Conservation (phyloP, 108 stramenopile genomes). For the Cyclotella baltica region DNA sequence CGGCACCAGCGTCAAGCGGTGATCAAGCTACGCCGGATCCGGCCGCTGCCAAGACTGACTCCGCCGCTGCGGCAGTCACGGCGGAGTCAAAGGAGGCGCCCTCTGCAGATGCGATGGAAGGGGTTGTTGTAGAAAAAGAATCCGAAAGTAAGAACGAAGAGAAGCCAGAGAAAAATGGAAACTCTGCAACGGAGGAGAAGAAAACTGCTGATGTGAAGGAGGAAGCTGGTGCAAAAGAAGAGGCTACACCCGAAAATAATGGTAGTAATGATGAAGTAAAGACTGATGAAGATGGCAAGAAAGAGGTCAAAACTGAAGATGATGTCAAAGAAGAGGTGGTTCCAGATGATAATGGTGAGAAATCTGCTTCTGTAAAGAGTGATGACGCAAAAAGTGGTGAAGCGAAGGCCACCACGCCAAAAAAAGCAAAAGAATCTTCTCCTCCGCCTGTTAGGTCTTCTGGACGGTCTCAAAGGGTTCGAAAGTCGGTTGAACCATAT, state of each 20-base stretch:
- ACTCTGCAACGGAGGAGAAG: background rate
- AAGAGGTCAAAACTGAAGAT: background rate
- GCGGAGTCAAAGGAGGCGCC: background rate
- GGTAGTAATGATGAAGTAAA: background rate
- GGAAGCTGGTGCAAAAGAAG: background rate
- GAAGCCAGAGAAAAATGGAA: too few species aligned
- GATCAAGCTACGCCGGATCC: background rate
- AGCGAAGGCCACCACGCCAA: background rate
- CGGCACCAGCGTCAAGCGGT: background rate
- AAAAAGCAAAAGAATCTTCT: background rate
- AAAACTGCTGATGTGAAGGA: background rate
- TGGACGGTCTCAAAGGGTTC: conserved; percentile 16
- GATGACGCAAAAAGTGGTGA: background rate
- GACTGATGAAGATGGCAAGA: background rate
- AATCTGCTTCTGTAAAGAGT: background rate
- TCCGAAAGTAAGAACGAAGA: too few species aligned
- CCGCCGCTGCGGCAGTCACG: background rate
- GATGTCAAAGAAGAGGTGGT: too few species aligned
- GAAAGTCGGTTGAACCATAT: conserved; percentile 27
- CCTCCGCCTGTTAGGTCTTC: conserved; percentile 9
- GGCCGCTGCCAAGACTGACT: background rate
- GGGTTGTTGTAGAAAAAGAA: too few species aligned
- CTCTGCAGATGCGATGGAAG: too few species aligned
- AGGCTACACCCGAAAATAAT: background rate
- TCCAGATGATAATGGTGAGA: background rate